phyloP scores from a whole-genome alignment of 2,329 filamentous ascomycete genomes.

The Alternaria longipes region DNA sequence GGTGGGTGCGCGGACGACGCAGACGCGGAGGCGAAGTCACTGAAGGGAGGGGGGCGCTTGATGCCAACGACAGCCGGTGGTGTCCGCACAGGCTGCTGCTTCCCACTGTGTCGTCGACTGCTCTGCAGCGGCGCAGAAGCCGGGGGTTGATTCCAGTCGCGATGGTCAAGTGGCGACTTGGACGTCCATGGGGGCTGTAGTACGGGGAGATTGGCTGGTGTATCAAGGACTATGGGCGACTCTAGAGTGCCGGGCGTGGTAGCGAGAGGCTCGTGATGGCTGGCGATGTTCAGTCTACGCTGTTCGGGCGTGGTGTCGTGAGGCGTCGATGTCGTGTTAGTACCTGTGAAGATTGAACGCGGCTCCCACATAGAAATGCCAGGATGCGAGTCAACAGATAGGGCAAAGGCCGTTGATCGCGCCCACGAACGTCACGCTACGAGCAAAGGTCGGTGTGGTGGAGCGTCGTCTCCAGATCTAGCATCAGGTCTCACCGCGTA shows the following conservation, averaged over 20 bases:
- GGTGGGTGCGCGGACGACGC: neutral
- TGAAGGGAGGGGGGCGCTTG: constrained; percentile 28
- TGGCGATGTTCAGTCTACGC: constrained; percentile 1
- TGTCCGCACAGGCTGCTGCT: constrained; percentile 17
- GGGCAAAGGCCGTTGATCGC: constrained; percentile 22
- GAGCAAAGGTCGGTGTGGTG: constrained; percentile 17
- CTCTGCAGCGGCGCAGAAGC: constrained; percentile 22
- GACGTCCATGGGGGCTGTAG: constrained; percentile 30
- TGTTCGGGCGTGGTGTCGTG: constrained; percentile 11
- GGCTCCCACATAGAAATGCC: constrained; percentile 24
- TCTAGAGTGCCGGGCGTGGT: constrained; percentile 4
- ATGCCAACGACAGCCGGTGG: constrained; percentile 32
- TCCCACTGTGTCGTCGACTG: constrained; percentile 12
- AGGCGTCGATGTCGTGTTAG: constrained; percentile 19
- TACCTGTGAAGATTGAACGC: constrained; percentile 31
- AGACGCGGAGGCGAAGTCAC: constrained; percentile 4
- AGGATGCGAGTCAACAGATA: constrained; percentile 5
- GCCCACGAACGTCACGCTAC: constrained; percentile 22
- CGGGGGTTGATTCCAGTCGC: constrained; percentile 20
- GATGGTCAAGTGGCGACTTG: constrained; percentile 22
- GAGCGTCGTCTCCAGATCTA: constrained; percentile 10
- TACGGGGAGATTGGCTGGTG: constrained; percentile 1
- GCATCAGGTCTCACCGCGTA: constrained; percentile 9
- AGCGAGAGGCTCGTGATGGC: constrained; percentile 9
- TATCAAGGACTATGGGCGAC: constrained; percentile 11